These are phyloP conservation scores for Fagus sylvatica DNA, from an alignment of 306 rosid genomes.

Conservation along the genomic window DNA sequence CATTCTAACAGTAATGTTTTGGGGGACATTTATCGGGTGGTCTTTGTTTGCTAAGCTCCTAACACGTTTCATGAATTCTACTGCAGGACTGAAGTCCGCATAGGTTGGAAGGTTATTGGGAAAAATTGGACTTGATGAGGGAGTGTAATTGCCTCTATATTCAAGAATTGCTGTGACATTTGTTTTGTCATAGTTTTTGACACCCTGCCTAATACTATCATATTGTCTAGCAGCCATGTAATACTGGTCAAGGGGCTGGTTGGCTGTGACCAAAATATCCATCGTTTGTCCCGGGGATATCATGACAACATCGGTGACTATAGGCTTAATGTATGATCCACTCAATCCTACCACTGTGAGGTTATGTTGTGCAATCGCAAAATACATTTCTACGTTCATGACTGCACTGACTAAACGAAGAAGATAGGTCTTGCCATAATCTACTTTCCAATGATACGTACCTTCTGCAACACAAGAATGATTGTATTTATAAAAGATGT, in stretches of 20 bases:
- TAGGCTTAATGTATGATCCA: constrained; percentile 25
- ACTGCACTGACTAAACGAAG: constrained; percentile 12
- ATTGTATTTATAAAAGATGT: too few relatives aligned
- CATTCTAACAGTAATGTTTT: not conserved
- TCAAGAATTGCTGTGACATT: constrained; percentile 17
- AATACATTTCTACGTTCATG: constrained; percentile 28
- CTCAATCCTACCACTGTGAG: not conserved
- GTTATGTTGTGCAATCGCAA: constrained; percentile 21
- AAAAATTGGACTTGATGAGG: too few relatives aligned
- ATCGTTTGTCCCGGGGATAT: constrained; percentile 37
- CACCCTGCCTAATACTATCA: too few relatives aligned
- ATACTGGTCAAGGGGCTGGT: not conserved
- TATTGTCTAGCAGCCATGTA: constrained; percentile 18
- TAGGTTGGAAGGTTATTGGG: not conserved
- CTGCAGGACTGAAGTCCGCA: constrained; percentile 7
- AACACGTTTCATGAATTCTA: not conserved
- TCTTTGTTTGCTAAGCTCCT: constrained; percentile 19
- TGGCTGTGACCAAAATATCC: constrained; percentile 32
- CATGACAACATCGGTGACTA: constrained; percentile 15
- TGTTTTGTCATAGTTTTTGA: too few relatives aligned
- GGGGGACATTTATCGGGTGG: constrained; percentile 16
- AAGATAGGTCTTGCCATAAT: too few relatives aligned
- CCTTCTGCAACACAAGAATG: constrained; percentile 4
- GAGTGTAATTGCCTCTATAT: not conserved
- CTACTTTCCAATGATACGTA: not conserved